A percentile compares a stretch with the other conserved stretches of the same genome.
phyloP scores from a whole-genome alignment of 2,329 filamentous ascomycete species.

The Elsinoe fawcettii region DNA sequence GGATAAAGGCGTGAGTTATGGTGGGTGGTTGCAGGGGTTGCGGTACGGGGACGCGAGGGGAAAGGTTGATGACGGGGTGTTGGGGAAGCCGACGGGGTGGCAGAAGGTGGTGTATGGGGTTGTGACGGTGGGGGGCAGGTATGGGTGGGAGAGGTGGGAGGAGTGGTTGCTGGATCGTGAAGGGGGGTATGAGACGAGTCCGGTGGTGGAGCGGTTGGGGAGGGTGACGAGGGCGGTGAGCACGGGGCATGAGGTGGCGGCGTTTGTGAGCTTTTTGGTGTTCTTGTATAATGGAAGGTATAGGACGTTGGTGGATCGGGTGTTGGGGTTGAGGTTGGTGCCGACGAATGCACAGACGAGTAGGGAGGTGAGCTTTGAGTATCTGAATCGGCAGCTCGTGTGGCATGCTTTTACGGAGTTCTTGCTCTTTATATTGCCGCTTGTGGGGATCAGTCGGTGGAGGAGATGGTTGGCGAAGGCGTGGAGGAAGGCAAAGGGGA shows the following conservation, averaged over 20 bases:
- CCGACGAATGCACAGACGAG: conserved; percentile 78
- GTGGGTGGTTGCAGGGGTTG: conserved; percentile 84
- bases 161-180: conserved; percentile 71
- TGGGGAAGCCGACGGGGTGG: conserved; percentile 61
- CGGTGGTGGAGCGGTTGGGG: conserved; percentile 51
- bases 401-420: conserved; percentile 99
- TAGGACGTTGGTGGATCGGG: conserved; percentile 77
- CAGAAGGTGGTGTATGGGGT: conserved; percentile 82
- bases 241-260: conserved; percentile 70
- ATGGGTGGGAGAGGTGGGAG: conserved; percentile 89
- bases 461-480: conserved; percentile 76
- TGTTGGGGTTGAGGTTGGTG: conserved; percentile 75
- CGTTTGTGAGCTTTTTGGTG: conserved; percentile 77
- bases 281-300: conserved; percentile 90
- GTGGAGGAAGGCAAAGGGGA: conserved; percentile 71
- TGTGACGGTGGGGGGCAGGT: conserved; percentile 77
- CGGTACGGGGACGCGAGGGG: conserved; percentile 76
- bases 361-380: conserved; percentile 93
- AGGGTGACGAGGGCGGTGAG: conserved; percentile 61
- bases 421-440: conserved; percentile 87
- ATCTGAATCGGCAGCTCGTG: conserved; percentile 91
- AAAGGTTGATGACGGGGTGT: conserved; percentile 21
- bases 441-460: conserved; percentile 94
- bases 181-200: conserved; percentile 58
- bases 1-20: conserved; percentile 94